Percentiles rank a stretch among this genome's conserved stretches.
These are phyloP conservation scores for Claviceps africana DNA, from an alignment of 2,329 filamentous ascomycete genomes.

Conservation along the genomic window DNA sequence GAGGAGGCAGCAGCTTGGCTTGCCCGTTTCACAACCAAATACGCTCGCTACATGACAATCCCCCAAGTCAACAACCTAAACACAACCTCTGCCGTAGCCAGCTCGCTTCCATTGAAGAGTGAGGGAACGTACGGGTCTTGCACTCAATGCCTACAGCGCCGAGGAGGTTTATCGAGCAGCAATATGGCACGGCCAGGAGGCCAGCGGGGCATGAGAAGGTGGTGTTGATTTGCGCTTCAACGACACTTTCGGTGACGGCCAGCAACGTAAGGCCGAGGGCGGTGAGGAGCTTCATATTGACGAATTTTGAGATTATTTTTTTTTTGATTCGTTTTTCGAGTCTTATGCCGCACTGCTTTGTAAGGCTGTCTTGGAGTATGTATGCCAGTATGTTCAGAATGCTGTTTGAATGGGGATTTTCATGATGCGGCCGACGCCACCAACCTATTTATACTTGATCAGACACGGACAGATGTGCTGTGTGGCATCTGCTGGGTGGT, in stretches of 20 bases:
- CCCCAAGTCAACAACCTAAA: background rate
- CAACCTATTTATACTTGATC: no score
- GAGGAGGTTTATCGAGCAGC: background rate
- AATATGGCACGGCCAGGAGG: no score
- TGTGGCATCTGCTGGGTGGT: no score
- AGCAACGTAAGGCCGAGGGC: background rate
- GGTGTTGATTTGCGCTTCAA: background rate
- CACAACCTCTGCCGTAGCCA: background rate
- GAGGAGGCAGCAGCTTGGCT: background rate
- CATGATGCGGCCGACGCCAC: no score
- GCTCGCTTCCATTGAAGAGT: background rate
- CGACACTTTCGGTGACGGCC: background rate
- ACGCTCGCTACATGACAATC: background rate
- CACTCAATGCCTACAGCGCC: background rate
- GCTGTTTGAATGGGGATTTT: no score
- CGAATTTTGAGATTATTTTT: no score
- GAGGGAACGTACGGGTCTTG: background rate
- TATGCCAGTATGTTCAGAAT: no score
- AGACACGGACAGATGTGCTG: no score
- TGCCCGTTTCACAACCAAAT: background rate
- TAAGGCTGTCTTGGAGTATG: no score
- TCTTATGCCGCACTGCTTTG: no score
- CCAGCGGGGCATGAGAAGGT: background rate
- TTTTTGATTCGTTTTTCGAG: no score
- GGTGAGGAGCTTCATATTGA: background rate